Conservation (phyloP, 495 filamentous ascomycete species). For the Neurospora africana region DNA sequence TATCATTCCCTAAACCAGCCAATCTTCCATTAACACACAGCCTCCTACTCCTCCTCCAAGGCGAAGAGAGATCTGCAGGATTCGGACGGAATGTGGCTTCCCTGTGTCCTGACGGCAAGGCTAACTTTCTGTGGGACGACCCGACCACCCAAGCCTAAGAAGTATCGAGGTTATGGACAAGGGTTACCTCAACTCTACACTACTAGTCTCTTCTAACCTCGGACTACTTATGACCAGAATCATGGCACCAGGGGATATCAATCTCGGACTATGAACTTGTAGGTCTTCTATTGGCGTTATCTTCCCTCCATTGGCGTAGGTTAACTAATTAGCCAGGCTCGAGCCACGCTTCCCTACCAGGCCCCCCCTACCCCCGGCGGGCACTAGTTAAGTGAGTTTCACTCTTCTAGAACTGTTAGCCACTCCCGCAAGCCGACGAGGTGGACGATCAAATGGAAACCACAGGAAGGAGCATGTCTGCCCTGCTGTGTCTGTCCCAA, state of each 20-base stretch:
- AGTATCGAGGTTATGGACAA: not conserved
- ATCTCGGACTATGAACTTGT: not conserved
- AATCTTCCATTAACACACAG: not conserved
- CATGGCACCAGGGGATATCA: not conserved
- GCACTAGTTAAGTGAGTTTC: not conserved
- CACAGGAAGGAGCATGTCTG: not conserved
- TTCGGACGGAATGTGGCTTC: not conserved
- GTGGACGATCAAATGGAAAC: not conserved
- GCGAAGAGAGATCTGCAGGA: not conserved
- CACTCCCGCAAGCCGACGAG: not conserved
- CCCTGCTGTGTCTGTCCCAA: not conserved
- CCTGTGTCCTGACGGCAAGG: not conserved
- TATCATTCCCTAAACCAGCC: not conserved
- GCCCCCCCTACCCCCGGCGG: not conserved
- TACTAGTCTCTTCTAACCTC: not conserved
- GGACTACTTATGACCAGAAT: not conserved
- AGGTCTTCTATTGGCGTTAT: not conserved
- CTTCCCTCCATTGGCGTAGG: not conserved
- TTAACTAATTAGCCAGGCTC: not conserved
- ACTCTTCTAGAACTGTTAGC: not conserved
- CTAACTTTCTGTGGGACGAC: not conserved
- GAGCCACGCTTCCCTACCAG: not conserved
- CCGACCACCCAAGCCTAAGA: not conserved
- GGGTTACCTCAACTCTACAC: not conserved
- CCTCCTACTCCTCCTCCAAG: not conserved